Base-by-base conservation (phyloP, 805 yeast species). In the Starmerella khaoyaiensis region DNA sequence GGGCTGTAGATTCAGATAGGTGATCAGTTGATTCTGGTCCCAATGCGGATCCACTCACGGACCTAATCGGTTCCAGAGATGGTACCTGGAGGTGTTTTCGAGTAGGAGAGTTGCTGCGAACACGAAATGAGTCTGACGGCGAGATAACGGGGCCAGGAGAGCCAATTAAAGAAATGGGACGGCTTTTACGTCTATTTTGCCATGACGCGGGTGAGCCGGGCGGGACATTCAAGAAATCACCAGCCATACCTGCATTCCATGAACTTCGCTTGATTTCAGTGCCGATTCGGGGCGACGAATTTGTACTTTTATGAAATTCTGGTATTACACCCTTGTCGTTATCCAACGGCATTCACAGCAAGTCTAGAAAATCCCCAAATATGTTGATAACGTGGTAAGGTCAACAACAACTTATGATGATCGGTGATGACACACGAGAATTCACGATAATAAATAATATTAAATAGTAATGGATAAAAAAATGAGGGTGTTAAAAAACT, bases 221-320 rank as follows among this genome's bases (percentile, higher is more conserved):
- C 18, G 45, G 44, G 17, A 30, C 10, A 36, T 33, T 39, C 11
- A 35, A 32, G 2, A 31, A 24, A 15, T 37, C 41, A 11, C 28
- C 30, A 8, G 47, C 36, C 49, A 45, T 45, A 7, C 49, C 49
- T 15, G 49, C 49, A 23, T 33, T 33, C 49, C 49, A 45, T 10
- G 45, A 36, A 40, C 49, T 45, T 11, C 49, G 40, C 31, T 45
- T 45, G 33, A 45, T 39, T 21, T 42, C 46, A 19, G 21, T 19
- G 5, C 32, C 28, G 16, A 25, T 21, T 5, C 22, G 28, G 17
- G 35, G 20, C 5, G 19, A 10, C 9, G n/a, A n/a, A n/a, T n/a
- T n/a, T n/a, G n/a, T n/a, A n/a, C n/a, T n/a, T 23, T n/a, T 23
- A n/a, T 11, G 11, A 11, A n/a, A 11, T 11, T 11, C 26, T 11